A percentile compares a stretch with the other conserved stretches of the same genome.
Evolutionary conservation across 2,329 filamentous ascomycete species (phyloP).

Genomic region (Passalora sequoiae): DNA sequence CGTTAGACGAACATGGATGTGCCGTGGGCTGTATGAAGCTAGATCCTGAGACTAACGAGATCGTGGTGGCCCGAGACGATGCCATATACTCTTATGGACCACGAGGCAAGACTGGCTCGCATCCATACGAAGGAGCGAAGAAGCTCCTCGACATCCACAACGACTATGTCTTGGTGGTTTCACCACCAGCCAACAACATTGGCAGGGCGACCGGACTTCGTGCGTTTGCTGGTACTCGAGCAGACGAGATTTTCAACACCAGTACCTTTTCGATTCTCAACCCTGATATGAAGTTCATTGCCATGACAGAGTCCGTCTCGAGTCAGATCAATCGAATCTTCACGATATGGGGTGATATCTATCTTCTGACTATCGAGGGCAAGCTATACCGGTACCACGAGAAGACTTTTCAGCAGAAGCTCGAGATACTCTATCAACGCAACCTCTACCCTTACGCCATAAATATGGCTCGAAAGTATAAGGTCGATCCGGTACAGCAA

Average conservation of each 20-base stretch:
- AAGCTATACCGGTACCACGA: constrained; percentile 90
- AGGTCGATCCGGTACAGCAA: constrained; percentile 73
- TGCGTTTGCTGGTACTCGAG: constrained; percentile 65
- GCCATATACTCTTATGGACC: constrained; percentile 89
- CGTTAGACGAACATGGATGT: constrained; percentile 83
- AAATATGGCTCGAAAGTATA: constrained; percentile 83
- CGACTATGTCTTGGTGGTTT: constrained; percentile 82
- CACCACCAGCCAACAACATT: constrained; percentile 61
- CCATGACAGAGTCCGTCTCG: constrained; percentile 78
- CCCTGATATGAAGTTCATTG: constrained; percentile 81
- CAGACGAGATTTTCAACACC: constrained; percentile 77
- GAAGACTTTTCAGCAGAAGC: constrained; percentile 79
- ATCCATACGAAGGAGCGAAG: constrained; percentile 88
- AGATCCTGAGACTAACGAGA: constrained; percentile 71
- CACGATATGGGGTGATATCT: constrained; percentile 85
- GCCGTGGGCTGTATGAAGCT: constrained; percentile 92
- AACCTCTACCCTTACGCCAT: constrained; percentile 91
- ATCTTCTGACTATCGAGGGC: constrained; percentile 83
- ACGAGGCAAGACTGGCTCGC: constrained; percentile 79
- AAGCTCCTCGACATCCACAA: constrained; percentile 71
- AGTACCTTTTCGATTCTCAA: constrained; percentile 90
- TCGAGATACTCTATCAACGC: constrained; percentile 89
- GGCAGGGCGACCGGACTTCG: constrained; percentile 59
- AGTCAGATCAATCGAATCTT: constrained; percentile 76
- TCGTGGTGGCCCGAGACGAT: constrained; percentile 90